Percentiles rank a stretch among this genome's conserved stretches.
Evolutionary conservation across 2,329 filamentous ascomycete species (phyloP).

Genomic region (Aphanoascus verrucosus): DNA sequence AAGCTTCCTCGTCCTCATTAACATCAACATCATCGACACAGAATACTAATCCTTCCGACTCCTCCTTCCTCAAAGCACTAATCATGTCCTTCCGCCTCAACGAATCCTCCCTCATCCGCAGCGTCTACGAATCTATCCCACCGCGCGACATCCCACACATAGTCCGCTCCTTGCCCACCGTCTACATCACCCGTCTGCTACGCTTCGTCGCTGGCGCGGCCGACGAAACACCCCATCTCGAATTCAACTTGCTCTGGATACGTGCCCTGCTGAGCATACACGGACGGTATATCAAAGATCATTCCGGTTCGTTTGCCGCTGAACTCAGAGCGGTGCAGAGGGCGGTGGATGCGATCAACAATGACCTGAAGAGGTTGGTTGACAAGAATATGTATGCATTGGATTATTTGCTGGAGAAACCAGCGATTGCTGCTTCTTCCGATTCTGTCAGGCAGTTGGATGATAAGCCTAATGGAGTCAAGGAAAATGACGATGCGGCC

Average conservation of each 20-base stretch:
- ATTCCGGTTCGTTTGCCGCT: constrained; percentile 66
- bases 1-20: constrained; percentile 20
- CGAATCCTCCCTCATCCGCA: constrained; percentile 67
- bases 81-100: constrained; percentile 97
- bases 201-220: constrained; percentile 80
- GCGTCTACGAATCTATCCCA: constrained; percentile 76
- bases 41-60: constrained; percentile 51
- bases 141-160: constrained; percentile 63
- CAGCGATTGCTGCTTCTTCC: constrained; percentile 17
- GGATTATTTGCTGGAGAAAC: constrained; percentile 61
- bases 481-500: constrained; percentile 22
- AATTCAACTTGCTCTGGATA: constrained; percentile 91
- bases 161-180: constrained; percentile 64
- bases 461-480: constrained; percentile 17
- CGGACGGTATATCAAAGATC: constrained; percentile 72
- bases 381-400: constrained; percentile 85
- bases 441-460: constrained; percentile 22
- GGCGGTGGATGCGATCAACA: constrained; percentile 66
- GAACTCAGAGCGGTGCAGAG: constrained; percentile 75
- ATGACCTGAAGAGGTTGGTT: constrained; percentile 69
- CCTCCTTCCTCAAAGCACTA: constrained; percentile 68
- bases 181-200: constrained; percentile 76
- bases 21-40: constrained; percentile 12
- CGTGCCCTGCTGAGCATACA: constrained; percentile 70
- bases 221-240: constrained; percentile 82